phyloP scores from a whole-genome alignment of 306 rosid genomes.

The Cicer arietinum region DNA sequence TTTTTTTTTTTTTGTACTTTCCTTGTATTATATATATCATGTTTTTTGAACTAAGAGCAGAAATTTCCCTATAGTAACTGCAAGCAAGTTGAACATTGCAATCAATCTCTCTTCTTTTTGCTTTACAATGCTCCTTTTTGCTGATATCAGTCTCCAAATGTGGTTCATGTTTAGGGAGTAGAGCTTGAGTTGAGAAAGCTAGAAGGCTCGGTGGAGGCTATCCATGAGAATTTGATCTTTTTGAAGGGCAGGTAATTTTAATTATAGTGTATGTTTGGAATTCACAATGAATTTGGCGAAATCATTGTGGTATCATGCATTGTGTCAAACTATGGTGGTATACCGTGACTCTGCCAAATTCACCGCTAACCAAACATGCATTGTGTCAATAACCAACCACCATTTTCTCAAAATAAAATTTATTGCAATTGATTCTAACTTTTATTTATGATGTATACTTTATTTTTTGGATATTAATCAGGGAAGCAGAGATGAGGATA shows the following conservation, averaged over 20 bases:
- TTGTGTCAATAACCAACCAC: background rate
- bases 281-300: too few species aligned
- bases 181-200: constrained; percentile 89
- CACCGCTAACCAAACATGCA: too few species aligned
- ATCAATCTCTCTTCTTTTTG: background rate
- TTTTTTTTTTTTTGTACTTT: too few species aligned
- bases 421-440: constrained; percentile 2
- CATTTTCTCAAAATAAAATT: background rate
- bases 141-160: constrained; percentile 16
- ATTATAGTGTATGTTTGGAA: background rate
- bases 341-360: too few species aligned
- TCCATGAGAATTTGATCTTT: constrained; percentile 74
- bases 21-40: too few species aligned
- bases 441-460: background rate
- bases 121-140: background rate
- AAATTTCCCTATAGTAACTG: background rate
- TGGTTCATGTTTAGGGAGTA: constrained; percentile 63
- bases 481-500: constrained; percentile 83
- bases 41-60: too few species aligned
- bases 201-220: constrained; percentile 82
- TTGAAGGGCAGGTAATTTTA: constrained; percentile 70
- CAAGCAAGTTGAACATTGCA: constrained; percentile 17
- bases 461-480: constrained; percentile 28
- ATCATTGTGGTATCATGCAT: too few species aligned
- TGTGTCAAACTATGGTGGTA: too few species aligned